Percentiles rank a stretch among this genome's conserved stretches.
Evolutionary conservation across 768 basidiomycete species (phyloP).

Genomic region (Trametes villosa): DNA sequence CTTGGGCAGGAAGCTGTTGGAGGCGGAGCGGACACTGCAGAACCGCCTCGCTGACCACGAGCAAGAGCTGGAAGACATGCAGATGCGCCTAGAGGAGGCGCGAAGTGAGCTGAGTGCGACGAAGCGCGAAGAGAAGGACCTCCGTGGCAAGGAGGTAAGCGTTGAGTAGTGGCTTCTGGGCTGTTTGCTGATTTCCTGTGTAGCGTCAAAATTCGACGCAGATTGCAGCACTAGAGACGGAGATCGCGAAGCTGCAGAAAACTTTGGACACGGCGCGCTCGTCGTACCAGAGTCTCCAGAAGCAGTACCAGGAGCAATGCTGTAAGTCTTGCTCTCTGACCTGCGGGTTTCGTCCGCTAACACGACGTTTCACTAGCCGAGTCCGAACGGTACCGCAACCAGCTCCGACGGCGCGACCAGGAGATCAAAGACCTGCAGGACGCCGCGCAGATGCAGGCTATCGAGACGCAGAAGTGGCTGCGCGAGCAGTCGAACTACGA

Average conservation of each 20-base stretch:
- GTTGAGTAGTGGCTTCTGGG: conserved; percentile 9
- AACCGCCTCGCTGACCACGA: conserved; percentile 78
- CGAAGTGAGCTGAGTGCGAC: conserved; percentile 75
- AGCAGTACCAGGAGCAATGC: conserved; percentile 89
- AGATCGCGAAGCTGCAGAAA: conserved; percentile 76
- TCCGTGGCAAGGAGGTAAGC: conserved; percentile 81
- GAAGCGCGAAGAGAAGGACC: conserved; percentile 92
- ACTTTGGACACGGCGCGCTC: conserved; percentile 72
- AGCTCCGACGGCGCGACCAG: conserved; percentile 76
- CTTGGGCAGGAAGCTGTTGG: conserved; percentile 72
- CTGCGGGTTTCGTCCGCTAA: conserved; percentile 3
- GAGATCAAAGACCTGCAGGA: conserved; percentile 70
- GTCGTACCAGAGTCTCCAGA: conserved; percentile 77
- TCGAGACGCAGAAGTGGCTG: conserved; percentile 68
- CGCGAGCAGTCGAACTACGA: conserved; percentile 76
- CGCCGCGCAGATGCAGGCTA: conserved; percentile 56
- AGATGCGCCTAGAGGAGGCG: conserved; percentile 76
- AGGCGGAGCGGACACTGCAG: conserved; percentile 71
- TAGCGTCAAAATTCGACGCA: conserved; percentile 65
- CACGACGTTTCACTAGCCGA: conserved; percentile 52
- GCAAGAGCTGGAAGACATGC: conserved; percentile 79
- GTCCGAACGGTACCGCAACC: conserved; percentile 78
- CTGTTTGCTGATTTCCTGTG: conserved; percentile 27
- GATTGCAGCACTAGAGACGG: conserved; percentile 73
- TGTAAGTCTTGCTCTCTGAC: conserved; percentile 48